A percentile compares a stretch with the other conserved stretches of the same genome.
Conservation (phyloP, 2,329 filamentous ascomycete genomes). For the Ophiostoma quercus region DNA sequence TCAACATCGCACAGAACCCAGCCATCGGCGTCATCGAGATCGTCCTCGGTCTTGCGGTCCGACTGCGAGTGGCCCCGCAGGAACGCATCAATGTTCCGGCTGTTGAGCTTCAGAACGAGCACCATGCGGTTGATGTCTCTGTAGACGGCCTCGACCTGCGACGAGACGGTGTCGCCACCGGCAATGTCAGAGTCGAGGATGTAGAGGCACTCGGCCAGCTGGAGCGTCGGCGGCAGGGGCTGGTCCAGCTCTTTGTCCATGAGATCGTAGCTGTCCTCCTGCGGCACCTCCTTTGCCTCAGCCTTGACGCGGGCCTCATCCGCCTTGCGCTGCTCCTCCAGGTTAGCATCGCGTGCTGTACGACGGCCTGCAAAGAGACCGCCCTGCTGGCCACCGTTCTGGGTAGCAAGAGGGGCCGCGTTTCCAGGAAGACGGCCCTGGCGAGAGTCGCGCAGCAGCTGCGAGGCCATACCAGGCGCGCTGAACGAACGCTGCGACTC, state of each 20-base stretch:
- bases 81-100: constrained; percentile 58
- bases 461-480: constrained; percentile 54
- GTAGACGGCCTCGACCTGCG: constrained; percentile 63
- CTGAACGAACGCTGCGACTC: constrained; percentile 54
- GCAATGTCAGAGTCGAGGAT: constrained; percentile 45
- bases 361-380: constrained; percentile 28
- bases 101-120: constrained; percentile 83
- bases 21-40: constrained; percentile 62
- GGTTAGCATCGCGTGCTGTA: constrained; percentile 45
- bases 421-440: constrained; percentile 28
- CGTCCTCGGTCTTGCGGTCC: constrained; percentile 50
- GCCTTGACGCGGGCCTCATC: constrained; percentile 52
- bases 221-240: constrained; percentile 56
- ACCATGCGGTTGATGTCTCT: constrained; percentile 91
- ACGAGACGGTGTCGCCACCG: constrained; percentile 53
- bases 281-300: constrained; percentile 54
- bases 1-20: constrained; percentile 74
- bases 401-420: constrained; percentile 29
- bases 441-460: constrained; percentile 42
- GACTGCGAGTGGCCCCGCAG: constrained; percentile 61
- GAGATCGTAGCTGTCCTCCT: constrained; percentile 65
- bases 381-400: background rate
- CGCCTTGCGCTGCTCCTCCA: constrained; percentile 47
- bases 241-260: constrained; percentile 54
- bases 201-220: constrained; percentile 60